A percentile compares a stretch with the other conserved stretches of the same genome.
Evolutionary conservation across 1,284 basidiomycete species (phyloP).

Genomic region (Cutaneotrichosporon sp.): DNA sequence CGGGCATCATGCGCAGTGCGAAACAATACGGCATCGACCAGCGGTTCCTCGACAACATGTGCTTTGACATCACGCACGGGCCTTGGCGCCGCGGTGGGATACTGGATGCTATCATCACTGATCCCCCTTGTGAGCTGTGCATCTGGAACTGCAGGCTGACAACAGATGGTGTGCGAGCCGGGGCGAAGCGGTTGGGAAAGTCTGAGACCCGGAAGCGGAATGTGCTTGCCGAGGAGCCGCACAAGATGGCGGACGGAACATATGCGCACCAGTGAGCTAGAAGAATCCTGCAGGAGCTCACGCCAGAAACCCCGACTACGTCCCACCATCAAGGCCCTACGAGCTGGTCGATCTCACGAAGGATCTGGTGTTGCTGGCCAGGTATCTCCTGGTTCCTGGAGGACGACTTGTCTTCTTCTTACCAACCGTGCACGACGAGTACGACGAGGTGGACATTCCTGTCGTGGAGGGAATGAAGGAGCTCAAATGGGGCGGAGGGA

Average conservation of each 20-base stretch:
- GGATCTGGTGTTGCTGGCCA: slow-evolving; percentile 77
- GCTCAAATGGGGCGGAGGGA: slow-evolving; percentile 71
- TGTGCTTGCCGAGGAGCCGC: slow-evolving; percentile 41
- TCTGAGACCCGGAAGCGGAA: slow-evolving; percentile 45
- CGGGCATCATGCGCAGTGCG: slow-evolving; percentile 76
- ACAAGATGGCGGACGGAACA: slow-evolving; percentile 40
- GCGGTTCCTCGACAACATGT: slow-evolving; percentile 75
- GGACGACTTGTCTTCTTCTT: slow-evolving; percentile 94
- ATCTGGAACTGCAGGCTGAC: background rate
- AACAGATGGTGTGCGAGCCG: slow-evolving; percentile 87
- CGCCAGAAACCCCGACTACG: slow-evolving; percentile 60
- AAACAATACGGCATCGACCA: slow-evolving; percentile 74
- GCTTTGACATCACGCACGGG: slow-evolving; percentile 83
- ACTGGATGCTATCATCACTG: slow-evolving; percentile 91
- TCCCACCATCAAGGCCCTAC: slow-evolving; percentile 86
- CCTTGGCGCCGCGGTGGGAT: slow-evolving; percentile 83
- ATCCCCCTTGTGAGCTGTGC: slow-evolving; percentile 72
- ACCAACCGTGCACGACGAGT: slow-evolving; percentile 85
- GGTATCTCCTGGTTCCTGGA: slow-evolving; percentile 75
- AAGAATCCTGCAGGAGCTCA: background rate
- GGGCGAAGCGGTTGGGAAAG: slow-evolving; percentile 87
- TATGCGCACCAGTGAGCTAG: slow-evolving; percentile 46
- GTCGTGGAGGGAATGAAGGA: slow-evolving; percentile 68
- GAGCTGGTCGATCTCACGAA: slow-evolving; percentile 77
- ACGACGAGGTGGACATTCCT: slow-evolving; percentile 75